Base-by-base conservation (phyloP, 2,329 filamentous ascomycete genomes). In the Fusarium ambrosium region DNA sequence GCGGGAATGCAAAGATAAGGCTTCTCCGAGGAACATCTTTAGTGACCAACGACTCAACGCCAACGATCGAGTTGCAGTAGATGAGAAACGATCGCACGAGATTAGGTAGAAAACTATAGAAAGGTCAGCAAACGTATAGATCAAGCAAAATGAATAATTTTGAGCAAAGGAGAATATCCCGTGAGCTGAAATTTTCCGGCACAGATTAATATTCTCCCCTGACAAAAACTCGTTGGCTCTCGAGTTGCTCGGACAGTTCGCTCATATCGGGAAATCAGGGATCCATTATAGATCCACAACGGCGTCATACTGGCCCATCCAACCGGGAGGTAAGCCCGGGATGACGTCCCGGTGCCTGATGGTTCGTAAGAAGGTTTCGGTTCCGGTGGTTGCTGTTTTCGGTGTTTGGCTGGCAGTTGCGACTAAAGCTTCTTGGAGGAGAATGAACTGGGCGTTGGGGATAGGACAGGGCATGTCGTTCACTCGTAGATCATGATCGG, bases 271-370 rank as follows among this genome's bases (percentile, higher is more conserved):
- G 66, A 53, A 48, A 55, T 60, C 72, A 67, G 45, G 66, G 72
- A 62, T 73, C 72, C 72, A 75, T 72, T 66, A 51, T 51, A 68
- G 41, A 72, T 73, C 72, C 72, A 75, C 72, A 75, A 29, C 72
- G 27, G 69, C 69, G 72, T 75, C 72, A 70, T 75, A 34, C 58
- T 51, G 69, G 66, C 66, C 72, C 72, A 75, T 69, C 56, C 43
- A 75, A 64, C 58, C 61, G 66, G 70, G 73, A 75, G 69, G 72
- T 73, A 27, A 20, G 56, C 34, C 62, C 45, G 68, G 53, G 64
- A 66, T 62, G 56, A 41, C 45, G 56, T 63, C 61, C 32, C 41
- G 56, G 60, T 27, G 32, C 32, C 51, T 48, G 62, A 58, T 43
- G n/a, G 34, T 16, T 22, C 39, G 32, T 39, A 32, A 27, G n/a